Percentiles rank a stretch among this genome's conserved stretches.
phyloP scores from a whole-genome alignment of 805 yeast genomes.

The Suhomyces pyralidae region DNA sequence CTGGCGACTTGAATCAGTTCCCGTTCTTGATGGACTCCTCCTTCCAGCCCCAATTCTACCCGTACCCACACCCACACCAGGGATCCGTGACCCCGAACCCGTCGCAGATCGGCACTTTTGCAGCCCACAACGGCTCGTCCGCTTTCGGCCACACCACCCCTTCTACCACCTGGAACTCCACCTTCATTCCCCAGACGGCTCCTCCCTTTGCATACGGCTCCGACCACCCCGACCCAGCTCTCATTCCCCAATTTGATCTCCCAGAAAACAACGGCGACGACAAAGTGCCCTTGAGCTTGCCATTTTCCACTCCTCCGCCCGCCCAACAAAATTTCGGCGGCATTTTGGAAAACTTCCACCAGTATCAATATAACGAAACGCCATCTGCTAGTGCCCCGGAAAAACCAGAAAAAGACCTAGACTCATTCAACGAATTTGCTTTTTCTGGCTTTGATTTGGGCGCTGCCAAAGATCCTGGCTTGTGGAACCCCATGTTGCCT shows the following conservation, averaged over 20 bases:
- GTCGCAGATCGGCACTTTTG: constrained; percentile 15
- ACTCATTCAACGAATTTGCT: neutral
- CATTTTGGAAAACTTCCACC: neutral
- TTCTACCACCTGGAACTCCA: constrained; percentile 32
- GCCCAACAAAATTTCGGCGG: constrained; percentile 7
- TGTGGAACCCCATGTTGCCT: constrained; percentile 13
- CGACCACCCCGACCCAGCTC: constrained; percentile 1
- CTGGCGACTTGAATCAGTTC: neutral
- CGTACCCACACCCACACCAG: constrained; percentile 19
- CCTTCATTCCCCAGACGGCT: constrained; percentile 33
- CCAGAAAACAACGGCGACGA: constrained; percentile 14
- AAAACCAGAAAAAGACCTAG: neutral
- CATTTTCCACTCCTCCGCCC: constrained; percentile 25
- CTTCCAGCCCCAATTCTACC: constrained; percentile 11
- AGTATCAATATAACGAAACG: neutral
- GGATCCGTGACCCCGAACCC: constrained; percentile 33
- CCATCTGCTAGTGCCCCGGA: too few relatives aligned
- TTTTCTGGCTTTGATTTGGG: neutral
- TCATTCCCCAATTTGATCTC: constrained; percentile 18
- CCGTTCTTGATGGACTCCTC: constrained; percentile 5
- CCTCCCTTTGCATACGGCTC: constrained; percentile 30
- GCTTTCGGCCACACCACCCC: constrained; percentile 28
- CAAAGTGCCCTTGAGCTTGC: constrained; percentile 12
- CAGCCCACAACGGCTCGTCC: constrained; percentile 5
- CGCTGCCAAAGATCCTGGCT: too few relatives aligned